Conservation (phyloP, 495 filamentous ascomycete genomes). For the Xylaria telfairii region DNA sequence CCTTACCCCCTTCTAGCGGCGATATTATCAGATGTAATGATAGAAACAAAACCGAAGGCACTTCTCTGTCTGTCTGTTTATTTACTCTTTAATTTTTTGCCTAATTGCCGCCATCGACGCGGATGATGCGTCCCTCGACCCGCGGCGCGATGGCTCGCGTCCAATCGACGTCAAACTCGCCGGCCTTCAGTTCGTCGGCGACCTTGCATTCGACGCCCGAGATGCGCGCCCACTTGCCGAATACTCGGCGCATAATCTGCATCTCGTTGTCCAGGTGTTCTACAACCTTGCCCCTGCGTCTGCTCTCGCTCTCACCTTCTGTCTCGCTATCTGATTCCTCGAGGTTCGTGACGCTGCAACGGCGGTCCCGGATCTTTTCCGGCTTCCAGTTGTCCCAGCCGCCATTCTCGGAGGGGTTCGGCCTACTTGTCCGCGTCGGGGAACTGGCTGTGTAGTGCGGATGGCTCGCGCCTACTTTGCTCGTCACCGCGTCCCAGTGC, state of each 20-base stretch:
- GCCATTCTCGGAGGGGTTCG: slow-evolving; percentile 30
- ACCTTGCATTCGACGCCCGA: slow-evolving; percentile 62
- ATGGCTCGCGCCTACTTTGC: slow-evolving; percentile 53
- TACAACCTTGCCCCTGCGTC: slow-evolving; percentile 34
- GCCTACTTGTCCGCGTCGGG: slow-evolving; percentile 37
- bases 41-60: too few species aligned
- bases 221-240: slow-evolving; percentile 75
- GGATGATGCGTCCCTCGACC: slow-evolving; percentile 74
- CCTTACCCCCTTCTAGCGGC: too few species aligned
- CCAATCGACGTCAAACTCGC: slow-evolving; percentile 73
- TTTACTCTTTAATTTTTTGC: too few species aligned
- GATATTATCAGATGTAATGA: too few species aligned
- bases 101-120: slow-evolving; percentile 18
- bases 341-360: slow-evolving; percentile 34
- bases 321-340: slow-evolving; percentile 46
- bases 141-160: slow-evolving; percentile 77
- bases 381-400: slow-evolving; percentile 53
- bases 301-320: slow-evolving; percentile 28
- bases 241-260: slow-evolving; percentile 63
- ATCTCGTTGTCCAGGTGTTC: slow-evolving; percentile 45
- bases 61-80: too few species aligned
- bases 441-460: slow-evolving; percentile 42
- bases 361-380: slow-evolving; percentile 50
- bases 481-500: slow-evolving; percentile 68
- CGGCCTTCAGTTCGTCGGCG: slow-evolving; percentile 54